Evolutionary conservation across 495 filamentous ascomycete species (phyloP), one percentile per base, ranked within the genome.

Genomic region (Hypoxylon trugodes): DNA sequence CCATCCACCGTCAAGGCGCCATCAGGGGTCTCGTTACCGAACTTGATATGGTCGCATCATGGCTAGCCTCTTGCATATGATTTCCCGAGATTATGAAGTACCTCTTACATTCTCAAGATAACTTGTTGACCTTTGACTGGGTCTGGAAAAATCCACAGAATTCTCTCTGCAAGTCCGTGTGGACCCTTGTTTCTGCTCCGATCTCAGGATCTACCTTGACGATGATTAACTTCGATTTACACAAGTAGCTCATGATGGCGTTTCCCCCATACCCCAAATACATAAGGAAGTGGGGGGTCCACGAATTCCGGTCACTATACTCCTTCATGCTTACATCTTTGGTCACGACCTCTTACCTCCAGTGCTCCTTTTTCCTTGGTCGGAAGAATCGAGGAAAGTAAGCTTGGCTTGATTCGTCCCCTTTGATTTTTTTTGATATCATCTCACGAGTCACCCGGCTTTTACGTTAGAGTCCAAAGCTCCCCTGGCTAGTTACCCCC

Each of bases 41-140:
- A 69, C 42, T 52, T 61, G 53, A 64, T 49, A 46, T 68, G 24
- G 61, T 69, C 28, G 57, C 66, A 65, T 61, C 57, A 43, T 32
- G 22, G 19, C 58, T 49, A 59, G 42, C 53, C 51, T 51, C 57
- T 55, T 69, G 58, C 61, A 66, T 66, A 59, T 53, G 53, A 56
- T 50, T 57, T 66, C 53, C 58, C 58, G 53, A 66, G 52, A 66
- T 66, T 62, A 33, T 65, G 47, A 62, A 61, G 52, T 53, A 15
- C 36, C 28, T 49, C 51, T 43, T 62, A 50, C 54, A 16, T 40
- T 54, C 48, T 58, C 52, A 36, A 66, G 66, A 69, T 69, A 69
- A 63, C 66, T 55, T 47, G 58, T 66, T 58, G 57, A 53, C 38
- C 47, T 59, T 54, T 69, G 58, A 69, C 66, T 69, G 66, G 66